Evolutionary conservation across 129 eudicot genomes (phyloP), one percentile per base, ranked within the genome.

Genomic region (Saposhnikovia divaricata): DNA sequence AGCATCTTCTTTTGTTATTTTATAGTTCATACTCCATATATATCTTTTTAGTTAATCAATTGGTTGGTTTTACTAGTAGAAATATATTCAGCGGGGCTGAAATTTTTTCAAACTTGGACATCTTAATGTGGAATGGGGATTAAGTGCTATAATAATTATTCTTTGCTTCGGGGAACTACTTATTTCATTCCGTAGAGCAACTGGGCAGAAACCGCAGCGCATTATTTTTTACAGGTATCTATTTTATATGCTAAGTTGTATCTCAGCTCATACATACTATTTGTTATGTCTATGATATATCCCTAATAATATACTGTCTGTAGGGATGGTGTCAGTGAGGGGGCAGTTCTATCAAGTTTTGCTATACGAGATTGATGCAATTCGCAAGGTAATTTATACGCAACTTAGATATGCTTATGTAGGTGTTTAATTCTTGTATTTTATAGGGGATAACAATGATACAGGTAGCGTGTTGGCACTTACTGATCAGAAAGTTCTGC

Each of bases 271-370:
- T 70, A 57, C 40, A 21, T 15, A 18, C 78, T 75, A 2, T n/a
- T 69, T 44, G 44, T 27, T 77, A 44, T 48, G 31, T 12, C 16
- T 47, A 34, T 66, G 31, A 13, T 78, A 6, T 42, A 65, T 21
- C 21, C 37, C 69, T 80, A 39, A 48, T 27, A 9, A 13, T 31
- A 45, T 40, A 5, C 25, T 61, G 57, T 66, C 34, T 78, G 46
- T 81, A 93, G 98, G 89, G 98, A 91, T 85, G 98, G 98, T 76
- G 98, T 93, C 43, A 93, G 98, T 74, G 98, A 93, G 73, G 98
- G 98, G 4, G n/a, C 98, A 93, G 80, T 93, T 93, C 74, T 91
- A 93, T 76, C 98, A 93, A 81, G 98, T 93, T 76, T 74, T 93
- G 84, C 91, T 91, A 38, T 89, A 91, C 78, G 98, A 93, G 80